Evolutionary conservation across 495 filamentous ascomycete species (phyloP), one percentile per base, ranked within the genome.

Genomic region (Talaromyces borbonicus): DNA sequence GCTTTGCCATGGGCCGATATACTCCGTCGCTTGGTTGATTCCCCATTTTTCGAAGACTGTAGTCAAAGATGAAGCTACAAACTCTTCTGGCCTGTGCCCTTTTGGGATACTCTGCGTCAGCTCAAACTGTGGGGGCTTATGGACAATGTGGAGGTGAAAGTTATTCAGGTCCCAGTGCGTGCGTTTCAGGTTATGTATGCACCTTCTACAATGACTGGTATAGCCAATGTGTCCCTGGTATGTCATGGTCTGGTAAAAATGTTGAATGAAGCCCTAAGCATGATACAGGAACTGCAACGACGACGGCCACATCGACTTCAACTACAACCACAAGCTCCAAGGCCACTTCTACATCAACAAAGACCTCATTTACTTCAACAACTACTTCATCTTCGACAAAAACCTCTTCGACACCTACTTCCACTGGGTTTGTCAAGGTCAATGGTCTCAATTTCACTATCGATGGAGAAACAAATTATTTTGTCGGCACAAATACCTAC

Each of bases 401-500:
- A n/a, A 38, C 35, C n/a, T 16, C 35, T 2, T 38, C 35, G 12
- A 15, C 35, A 15, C 35, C 35, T 4, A 12, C 16, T 20, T 38
- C 35, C 3, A 38, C 35, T 20, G 18, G 35, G 16, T 38, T 38
- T 22, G 11, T 20, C 22, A 38, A 22, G 22, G 35, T 38, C 16
- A 46, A 29, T 25, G 56, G 51, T 4, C 46, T 48, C 4, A 49
- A 51, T 18, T 56, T 56, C 44, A 43, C 50, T 11, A 39, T 56
- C 1, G 51, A 53, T 20, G 51, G 54, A 29, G 47, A 46, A 19
- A 48, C 50, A 32, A 48, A 44, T 16, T 56, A 78, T 57, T 80
- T 69, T 52, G 74, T 77, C 0, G 81, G 81, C 11, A 81, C 74
- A 15, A 85, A 86, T 60, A 63, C 74, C 39, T 85, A 84, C 63